Conservation (phyloP, 148 eudicot species). For the Agrostemma githago region DNA sequence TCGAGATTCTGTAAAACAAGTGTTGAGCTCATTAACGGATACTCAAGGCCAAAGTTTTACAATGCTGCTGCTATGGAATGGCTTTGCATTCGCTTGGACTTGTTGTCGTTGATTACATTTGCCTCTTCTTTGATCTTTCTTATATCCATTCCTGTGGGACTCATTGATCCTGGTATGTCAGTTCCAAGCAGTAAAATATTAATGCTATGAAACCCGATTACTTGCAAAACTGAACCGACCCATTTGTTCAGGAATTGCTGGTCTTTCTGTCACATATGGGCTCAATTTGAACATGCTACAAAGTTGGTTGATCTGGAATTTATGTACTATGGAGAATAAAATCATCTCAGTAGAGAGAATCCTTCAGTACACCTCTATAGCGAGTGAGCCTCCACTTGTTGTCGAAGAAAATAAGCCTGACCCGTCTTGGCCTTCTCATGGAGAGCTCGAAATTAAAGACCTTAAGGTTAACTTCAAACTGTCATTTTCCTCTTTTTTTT, state of each 20-base stretch:
- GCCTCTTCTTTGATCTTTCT: conserved; percentile 45
- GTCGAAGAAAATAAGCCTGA: conserved; percentile 42
- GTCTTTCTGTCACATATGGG: conserved; percentile 56
- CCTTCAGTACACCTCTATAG: conserved; percentile 45
- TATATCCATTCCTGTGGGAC: conserved; percentile 42
- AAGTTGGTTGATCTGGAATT: conserved; percentile 33
- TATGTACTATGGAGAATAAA: conserved; percentile 47
- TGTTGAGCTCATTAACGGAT: conserved; percentile 32
- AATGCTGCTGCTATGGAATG: conserved; percentile 44
- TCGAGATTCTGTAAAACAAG: conserved; percentile 34
- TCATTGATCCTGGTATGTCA: conserved; percentile 43
- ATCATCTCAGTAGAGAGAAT: conserved; percentile 66
- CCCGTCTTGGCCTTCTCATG: conserved; percentile 45
- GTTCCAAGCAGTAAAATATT: too few relatives aligned
- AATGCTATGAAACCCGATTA: too few relatives aligned
- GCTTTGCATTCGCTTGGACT: conserved; percentile 52
- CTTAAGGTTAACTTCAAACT: conserved; percentile 35
- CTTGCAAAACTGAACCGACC: not conserved
- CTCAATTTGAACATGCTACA: conserved; percentile 46
- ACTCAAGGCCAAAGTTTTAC: conserved; percentile 41
- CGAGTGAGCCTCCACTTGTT: conserved; percentile 55
- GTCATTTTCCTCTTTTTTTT: not conserved
- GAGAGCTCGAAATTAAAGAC: conserved; percentile 38
- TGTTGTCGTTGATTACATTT: conserved; percentile 44
- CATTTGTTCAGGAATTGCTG: conserved; percentile 45